Evolutionary conservation across 345 rosid genomes (phyloP), one percentile per base, ranked within the genome.

Genomic region (Bretschneidera sinensis): DNA sequence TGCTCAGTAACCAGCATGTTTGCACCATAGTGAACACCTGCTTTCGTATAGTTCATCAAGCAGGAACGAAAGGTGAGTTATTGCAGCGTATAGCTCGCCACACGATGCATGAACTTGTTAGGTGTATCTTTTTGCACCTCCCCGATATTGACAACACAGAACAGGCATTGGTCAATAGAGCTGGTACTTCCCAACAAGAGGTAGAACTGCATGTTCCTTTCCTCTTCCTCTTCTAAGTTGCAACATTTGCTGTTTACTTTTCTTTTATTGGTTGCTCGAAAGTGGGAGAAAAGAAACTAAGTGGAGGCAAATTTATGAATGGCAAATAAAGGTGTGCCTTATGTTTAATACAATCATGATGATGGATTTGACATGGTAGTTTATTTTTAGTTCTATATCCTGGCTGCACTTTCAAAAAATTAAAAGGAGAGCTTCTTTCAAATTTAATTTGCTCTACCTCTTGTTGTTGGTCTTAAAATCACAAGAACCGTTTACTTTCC

Each of bases 21-120:
- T 91, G 99, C 77, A 94, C 87, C 60, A 83, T 91, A 45, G 91
- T 94, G 60, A 94, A 91, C 78, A 94, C 99, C 64, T 94, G 99
- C 76, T 94, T 86, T 61, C 99, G 97, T 25, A 81, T 94, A 69
- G 96, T 90, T 65, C 97, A 94, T 76, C 99, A 94, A 82, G 96
- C 99, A 59, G 91, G 90, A 61, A 70, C 65, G 54, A 87, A 87
- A 65, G 85, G 88, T 5, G 90, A 84, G 74, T 71, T 84, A 74
- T 77, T 84, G 24, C 95, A 85, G 65, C 74, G 78, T 63, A 71
- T 85, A 57, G 91, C 95, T 70, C 91, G 91, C 22, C 82, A 83
- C 62, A 85, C 97, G 15, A 88, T 94, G 97, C 87, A 83, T 55
- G 99, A 91, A 76, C 80, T 94, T 63, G 85, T 94, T 43, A 81